These are phyloP conservation scores for Vitis hybrid DNA, from an alignment of 177 flowering plant species.

Conservation along the genomic window DNA sequence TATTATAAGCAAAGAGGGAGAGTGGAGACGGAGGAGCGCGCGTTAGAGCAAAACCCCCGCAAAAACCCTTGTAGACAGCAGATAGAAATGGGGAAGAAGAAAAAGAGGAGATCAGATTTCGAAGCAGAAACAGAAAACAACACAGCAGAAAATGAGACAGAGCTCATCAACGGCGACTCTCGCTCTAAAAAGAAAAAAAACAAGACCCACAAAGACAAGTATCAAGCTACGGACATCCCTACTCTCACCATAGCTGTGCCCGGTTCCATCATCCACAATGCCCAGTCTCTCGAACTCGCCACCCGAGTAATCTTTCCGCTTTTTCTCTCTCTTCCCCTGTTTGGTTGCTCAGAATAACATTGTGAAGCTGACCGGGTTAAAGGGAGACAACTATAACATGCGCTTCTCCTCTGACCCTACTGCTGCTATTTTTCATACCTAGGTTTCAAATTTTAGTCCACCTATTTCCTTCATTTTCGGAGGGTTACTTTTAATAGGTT, in stretches of 20 bases:
- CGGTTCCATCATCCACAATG: slow-evolving; percentile 87
- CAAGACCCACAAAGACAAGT: slow-evolving; percentile 18
- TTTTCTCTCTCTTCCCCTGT: slow-evolving; percentile 10
- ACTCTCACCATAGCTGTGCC: slow-evolving; percentile 83
- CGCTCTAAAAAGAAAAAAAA: slow-evolving; percentile 24
- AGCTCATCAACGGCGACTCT: slow-evolving; percentile 25
- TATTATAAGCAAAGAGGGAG: no score
- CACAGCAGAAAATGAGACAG: slow-evolving; percentile 2
- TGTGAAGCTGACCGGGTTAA: no score
- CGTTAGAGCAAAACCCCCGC: accelerated
- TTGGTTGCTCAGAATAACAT: neutral
- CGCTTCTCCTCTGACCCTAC: no score
- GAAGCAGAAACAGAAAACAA: slow-evolving; percentile 10
- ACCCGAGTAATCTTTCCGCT: slow-evolving; percentile 55
- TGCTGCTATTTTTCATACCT: no score
- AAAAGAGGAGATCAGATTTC: slow-evolving; percentile 18
- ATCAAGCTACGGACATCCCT: slow-evolving; percentile 26
- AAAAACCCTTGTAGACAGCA: neutral
- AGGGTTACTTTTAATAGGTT: neutral
- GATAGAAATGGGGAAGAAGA: slow-evolving; percentile 35
- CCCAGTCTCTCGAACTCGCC: slow-evolving; percentile 88
- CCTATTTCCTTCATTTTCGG: no score
- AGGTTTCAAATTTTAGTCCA: no score
- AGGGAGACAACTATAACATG: no score
- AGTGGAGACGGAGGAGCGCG: no score